Evolutionary conservation across 78 protist species (phyloP).

Genomic region (Dictyostelium brefeldianum): DNA sequence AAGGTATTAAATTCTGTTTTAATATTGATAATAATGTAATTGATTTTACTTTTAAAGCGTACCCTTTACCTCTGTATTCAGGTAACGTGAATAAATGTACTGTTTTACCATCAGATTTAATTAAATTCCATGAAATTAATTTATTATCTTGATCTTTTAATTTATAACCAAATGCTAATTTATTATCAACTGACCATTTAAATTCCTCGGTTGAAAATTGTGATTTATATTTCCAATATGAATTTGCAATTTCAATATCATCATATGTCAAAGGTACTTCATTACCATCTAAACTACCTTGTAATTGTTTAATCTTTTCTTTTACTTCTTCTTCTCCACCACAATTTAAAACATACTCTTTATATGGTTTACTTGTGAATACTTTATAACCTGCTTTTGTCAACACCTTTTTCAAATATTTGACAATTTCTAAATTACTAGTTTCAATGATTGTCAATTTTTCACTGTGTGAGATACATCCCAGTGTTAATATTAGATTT

Average conservation of each 20-base stretch:
- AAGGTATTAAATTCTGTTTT: not conserved
- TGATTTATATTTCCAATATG: conserved; percentile 7
- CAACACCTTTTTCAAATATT: not conserved
- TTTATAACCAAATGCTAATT: conserved; percentile 12
- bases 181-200: conserved; percentile 1
- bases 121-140: not conserved
- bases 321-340: not conserved
- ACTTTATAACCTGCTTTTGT: not conserved
- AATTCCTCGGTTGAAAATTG: not conserved
- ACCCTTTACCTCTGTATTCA: conserved; percentile 1
- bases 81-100: not conserved
- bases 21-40: not conserved
- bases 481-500: too few species aligned
- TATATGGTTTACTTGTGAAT: not conserved
- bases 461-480: not conserved
- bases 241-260: conserved; percentile 12
- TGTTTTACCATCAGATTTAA: not conserved
- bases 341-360: not conserved
- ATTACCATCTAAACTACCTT: conserved; percentile 1
- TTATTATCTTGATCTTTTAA: not conserved
- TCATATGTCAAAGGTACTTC: not conserved
- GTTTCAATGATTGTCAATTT: not conserved
- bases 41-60: conserved; percentile 10
- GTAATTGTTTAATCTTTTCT: not conserved
- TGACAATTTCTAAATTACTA: not conserved